These are phyloP conservation scores for Spongispora temasekensis DNA, from an alignment of 1,284 basidiomycete species.

Conservation along the genomic window DNA sequence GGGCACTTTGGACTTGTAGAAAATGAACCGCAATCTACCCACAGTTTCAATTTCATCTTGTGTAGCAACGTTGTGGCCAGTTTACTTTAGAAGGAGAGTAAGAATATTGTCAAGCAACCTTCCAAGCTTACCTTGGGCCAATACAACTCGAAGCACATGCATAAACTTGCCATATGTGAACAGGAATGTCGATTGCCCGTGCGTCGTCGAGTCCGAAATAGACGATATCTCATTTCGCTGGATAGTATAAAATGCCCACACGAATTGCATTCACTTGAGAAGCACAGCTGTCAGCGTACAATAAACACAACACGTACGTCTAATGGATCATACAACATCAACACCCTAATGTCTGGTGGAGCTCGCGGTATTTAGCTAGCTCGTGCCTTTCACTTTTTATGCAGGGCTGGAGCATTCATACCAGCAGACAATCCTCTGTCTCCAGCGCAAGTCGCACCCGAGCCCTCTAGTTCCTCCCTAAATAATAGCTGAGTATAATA, in stretches of 20 bases:
- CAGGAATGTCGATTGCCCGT: too few relatives aligned
- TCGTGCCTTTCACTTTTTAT: conserved; percentile 55
- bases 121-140: too few relatives aligned
- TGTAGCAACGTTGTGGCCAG: too few relatives aligned
- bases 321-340: conserved; percentile 33
- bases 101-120: too few relatives aligned
- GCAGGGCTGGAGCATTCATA: conserved; percentile 67
- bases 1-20: too few relatives aligned
- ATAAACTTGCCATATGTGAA: too few relatives aligned
- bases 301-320: conserved; percentile 21
- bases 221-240: too few relatives aligned
- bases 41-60: too few relatives aligned
- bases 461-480: conserved; percentile 76
- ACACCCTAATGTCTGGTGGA: conserved; percentile 2
- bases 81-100: too few relatives aligned
- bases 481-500: conserved; percentile 18
- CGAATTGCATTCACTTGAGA: conserved; percentile 20
- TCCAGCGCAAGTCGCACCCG: conserved; percentile 73
- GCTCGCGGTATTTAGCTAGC: conserved; percentile 3
- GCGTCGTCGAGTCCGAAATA: too few relatives aligned
- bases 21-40: too few relatives aligned
- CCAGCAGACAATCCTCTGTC: conserved; percentile 82
- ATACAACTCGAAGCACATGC: too few relatives aligned
- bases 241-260: conserved; percentile 13
- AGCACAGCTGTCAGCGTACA: conserved; percentile 30